phyloP scores from a whole-genome alignment of 768 basidiomycete genomes.

The Tephrocybe sp. region DNA sequence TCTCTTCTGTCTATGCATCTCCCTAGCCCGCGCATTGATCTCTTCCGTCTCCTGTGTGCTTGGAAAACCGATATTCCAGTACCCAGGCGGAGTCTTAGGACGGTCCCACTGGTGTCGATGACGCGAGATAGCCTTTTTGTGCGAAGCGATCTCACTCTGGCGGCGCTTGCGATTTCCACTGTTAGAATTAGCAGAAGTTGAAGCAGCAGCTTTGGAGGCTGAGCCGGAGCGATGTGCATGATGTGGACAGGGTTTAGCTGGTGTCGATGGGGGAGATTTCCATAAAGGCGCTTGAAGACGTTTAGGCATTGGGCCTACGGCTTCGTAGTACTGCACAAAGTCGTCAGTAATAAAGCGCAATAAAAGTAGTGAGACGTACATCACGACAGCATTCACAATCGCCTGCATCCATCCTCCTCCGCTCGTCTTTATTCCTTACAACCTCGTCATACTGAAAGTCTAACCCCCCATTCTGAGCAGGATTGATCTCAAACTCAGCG shows the following conservation, averaged over 20 bases:
- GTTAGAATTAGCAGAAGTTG: neutral
- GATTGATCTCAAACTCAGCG: conserved; percentile 63
- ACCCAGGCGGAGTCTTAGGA: conserved; percentile 77
- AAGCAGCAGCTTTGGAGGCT: neutral
- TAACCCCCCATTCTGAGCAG: conserved; percentile 60
- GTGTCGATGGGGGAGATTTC: conserved; percentile 55
- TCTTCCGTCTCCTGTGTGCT: conserved; percentile 73
- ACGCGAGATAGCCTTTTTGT: conserved; percentile 68
- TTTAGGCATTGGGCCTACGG: conserved; percentile 66
- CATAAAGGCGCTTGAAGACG: conserved; percentile 69
- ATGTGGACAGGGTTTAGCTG: conserved; percentile 27
- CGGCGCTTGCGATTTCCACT: conserved; percentile 8
- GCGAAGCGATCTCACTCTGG: conserved; percentile 40
- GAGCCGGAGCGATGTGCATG: conserved; percentile 15
- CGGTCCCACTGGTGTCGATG: conserved; percentile 72
- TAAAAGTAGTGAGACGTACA: conserved; percentile 35
- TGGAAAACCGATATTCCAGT: conserved; percentile 91
- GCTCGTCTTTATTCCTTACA: conserved; percentile 60
- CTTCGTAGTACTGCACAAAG: conserved; percentile 69
- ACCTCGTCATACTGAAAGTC: conserved; percentile 75
- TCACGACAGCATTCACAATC: conserved; percentile 84
- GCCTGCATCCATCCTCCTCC: conserved; percentile 65
- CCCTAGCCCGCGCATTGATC: conserved; percentile 72
- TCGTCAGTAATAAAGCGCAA: neutral
- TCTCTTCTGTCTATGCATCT: conserved; percentile 69